phyloP scores from a whole-genome alignment of 495 filamentous ascomycete genomes.

The Mycothermus thermophilus region DNA sequence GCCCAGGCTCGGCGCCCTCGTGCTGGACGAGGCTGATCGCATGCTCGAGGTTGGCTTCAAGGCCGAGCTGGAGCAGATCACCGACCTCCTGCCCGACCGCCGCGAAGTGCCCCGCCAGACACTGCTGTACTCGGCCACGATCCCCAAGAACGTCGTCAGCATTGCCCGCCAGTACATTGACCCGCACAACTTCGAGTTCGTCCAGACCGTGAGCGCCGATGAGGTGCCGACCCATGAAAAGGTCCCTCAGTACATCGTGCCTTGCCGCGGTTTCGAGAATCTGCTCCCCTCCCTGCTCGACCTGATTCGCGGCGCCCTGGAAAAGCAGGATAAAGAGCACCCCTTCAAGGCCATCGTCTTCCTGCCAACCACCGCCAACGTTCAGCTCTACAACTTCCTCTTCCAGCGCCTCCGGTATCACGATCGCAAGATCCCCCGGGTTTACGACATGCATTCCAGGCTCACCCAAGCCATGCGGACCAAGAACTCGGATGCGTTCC shows the following conservation, averaged over 20 bases:
- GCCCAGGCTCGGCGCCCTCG: conserved; percentile 61
- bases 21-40: conserved; percentile 89
- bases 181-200: conserved; percentile 54
- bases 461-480: conserved; percentile 60
- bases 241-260: conserved; percentile 64
- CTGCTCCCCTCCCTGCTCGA: conserved; percentile 62
- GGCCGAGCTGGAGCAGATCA: conserved; percentile 60
- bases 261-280: conserved; percentile 57
- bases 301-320: conserved; percentile 45
- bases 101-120: conserved; percentile 59
- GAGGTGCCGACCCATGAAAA: conserved; percentile 73
- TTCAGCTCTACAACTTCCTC: conserved; percentile 44
- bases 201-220: conserved; percentile 66
- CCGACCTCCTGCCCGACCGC: conserved; percentile 47
- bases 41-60: conserved; percentile 83
- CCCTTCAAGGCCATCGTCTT: conserved; percentile 95
- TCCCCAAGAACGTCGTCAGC: conserved; percentile 66
- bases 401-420: conserved; percentile 40
- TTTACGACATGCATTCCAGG: conserved; percentile 66
- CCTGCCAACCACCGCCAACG: conserved; percentile 62
- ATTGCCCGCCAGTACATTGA: conserved; percentile 49
- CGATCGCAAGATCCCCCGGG: conserved; percentile 16
- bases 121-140: conserved; percentile 84
- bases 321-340: conserved; percentile 18
- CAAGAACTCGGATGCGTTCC: conserved; percentile 55